Percentiles rank a stretch among this genome's conserved stretches.
Evolutionary conservation across 169 alveolate genomes (phyloP).

Genomic region (Babesia bigemina): DNA sequence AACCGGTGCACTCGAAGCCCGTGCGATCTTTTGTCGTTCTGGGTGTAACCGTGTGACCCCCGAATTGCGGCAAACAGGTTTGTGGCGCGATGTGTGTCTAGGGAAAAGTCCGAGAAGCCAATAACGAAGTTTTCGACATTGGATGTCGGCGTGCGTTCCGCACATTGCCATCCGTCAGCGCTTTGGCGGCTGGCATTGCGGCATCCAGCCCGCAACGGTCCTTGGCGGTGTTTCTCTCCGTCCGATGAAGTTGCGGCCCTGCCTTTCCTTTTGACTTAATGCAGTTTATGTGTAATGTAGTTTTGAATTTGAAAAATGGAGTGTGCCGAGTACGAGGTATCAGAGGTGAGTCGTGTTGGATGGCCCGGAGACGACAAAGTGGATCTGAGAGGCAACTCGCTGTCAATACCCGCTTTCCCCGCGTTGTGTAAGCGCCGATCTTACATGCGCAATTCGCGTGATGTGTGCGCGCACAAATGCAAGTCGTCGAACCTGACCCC

Average conservation of each 20-base stretch:
- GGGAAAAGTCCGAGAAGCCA: background rate
- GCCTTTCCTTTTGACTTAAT: constrained; percentile 14
- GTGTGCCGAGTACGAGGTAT: constrained; percentile 4
- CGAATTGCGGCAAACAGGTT: background rate
- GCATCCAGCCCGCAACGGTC: too few relatives aligned
- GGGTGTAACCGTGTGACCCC: too few relatives aligned
- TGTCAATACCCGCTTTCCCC: background rate
- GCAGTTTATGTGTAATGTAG: constrained; percentile 36
- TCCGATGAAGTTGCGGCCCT: constrained; percentile 1
- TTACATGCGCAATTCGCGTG: background rate
- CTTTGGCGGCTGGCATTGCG: constrained; percentile 7
- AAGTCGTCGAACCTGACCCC: background rate
- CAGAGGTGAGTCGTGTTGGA: background rate
- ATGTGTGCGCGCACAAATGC: background rate
- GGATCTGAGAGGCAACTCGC: background rate
- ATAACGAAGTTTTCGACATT: background rate
- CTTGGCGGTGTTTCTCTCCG: background rate
- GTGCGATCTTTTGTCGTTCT: too few relatives aligned
- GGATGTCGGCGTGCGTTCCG: background rate
- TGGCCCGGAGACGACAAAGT: background rate
- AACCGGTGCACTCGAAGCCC: too few relatives aligned
- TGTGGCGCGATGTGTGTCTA: background rate
- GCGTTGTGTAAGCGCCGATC: constrained; percentile 2
- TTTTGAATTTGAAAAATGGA: constrained; percentile 12
- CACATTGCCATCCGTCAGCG: constrained; percentile 6